Base-by-base conservation (phyloP, 257 asterid species). In the Solanum medicagineum region DNA sequence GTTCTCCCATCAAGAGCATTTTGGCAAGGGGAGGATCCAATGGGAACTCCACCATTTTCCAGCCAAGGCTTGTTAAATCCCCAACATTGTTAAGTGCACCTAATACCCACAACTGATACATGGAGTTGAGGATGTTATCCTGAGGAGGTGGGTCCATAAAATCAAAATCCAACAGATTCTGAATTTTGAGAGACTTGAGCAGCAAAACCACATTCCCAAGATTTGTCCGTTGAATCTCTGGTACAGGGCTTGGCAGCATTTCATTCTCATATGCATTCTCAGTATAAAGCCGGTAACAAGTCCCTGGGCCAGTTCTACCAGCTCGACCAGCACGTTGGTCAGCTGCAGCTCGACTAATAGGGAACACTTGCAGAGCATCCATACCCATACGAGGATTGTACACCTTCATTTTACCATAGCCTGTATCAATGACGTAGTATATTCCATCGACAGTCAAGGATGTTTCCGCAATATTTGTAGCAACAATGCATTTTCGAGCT, bases 141-240 rank as follows among this genome's bases (percentile, higher is more conserved):
- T 96, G 98, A 70, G 99, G 99, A 22, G 98, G 99, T 8, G 99
- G 99, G 45, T 96, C 99, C 99, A 96, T 95, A 84, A 95, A 96
- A 87, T 96, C 98, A 15, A 95, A 96, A 89, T 96, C 98, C 86
- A 95, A 83, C 87, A 96, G 85, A 84, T 94, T 95, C 49, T 95
- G 97, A 14, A 96, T 89, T 86, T 95, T 96, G 84, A 96, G 90
- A 53, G 97, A 93, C 89, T 96, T 96, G 45, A 96, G 98, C 88
- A 97, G 80, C 88, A 97, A 91, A 84, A 97, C 98, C 71, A 97
- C 99, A 44, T 97, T 97, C 7, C 98, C 99, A 10, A 97, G 98
- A 87, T 97, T 97, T 65, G 98, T 97, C 66, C 99, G 90, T 80
- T 97, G 98, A 81, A 97, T 97, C 86, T 97, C 98, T 1, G 99